A percentile compares a stretch with the other conserved stretches of the same genome.
Conservation (phyloP, 768 basidiomycete genomes). For the Dioszegia crocea region DNA sequence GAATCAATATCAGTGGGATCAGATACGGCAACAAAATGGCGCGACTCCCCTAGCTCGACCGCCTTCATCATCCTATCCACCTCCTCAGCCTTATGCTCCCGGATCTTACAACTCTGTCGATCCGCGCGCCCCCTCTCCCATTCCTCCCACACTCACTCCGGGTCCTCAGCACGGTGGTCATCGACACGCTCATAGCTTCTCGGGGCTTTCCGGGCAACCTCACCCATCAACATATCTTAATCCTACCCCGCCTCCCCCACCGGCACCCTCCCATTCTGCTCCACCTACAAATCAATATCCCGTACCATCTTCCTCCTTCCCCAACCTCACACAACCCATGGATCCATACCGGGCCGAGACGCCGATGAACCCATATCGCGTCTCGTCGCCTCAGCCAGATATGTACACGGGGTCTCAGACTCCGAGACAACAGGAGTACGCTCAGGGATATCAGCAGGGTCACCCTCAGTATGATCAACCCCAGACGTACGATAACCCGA, state of each 20-base stretch:
- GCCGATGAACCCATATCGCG: slow-evolving; percentile 12
- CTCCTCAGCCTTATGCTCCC: neutral
- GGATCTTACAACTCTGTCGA: neutral
- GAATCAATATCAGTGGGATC: slow-evolving; percentile 3
- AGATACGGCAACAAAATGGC: slow-evolving; percentile 5
- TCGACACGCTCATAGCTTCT: slow-evolving; percentile 31
- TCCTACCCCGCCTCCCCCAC: slow-evolving; percentile 16
- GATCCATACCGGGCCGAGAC: slow-evolving; percentile 3
- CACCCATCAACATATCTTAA: slow-evolving; percentile 6
- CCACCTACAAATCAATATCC: slow-evolving; percentile 28
- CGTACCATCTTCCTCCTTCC: slow-evolving; percentile 31
- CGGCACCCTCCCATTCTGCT: slow-evolving; percentile 32
- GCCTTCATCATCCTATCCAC: slow-evolving; percentile 16
- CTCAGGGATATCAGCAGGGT: neutral
- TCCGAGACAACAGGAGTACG: slow-evolving; percentile 1
- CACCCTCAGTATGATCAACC: neutral
- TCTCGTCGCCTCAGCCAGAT: slow-evolving; percentile 18
- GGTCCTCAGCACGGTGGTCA: slow-evolving; percentile 7
- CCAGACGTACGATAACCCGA: neutral
- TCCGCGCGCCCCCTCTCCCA: slow-evolving; percentile 9
- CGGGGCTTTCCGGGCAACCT: slow-evolving; percentile 10
- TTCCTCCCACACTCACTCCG: slow-evolving; percentile 23
- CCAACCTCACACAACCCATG: slow-evolving; percentile 10
- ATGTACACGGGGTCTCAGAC: slow-evolving; percentile 5
- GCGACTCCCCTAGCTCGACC: slow-evolving; percentile 29